Conservation (phyloP, 345 rosid genomes). For the Corchorus olitorius region DNA sequence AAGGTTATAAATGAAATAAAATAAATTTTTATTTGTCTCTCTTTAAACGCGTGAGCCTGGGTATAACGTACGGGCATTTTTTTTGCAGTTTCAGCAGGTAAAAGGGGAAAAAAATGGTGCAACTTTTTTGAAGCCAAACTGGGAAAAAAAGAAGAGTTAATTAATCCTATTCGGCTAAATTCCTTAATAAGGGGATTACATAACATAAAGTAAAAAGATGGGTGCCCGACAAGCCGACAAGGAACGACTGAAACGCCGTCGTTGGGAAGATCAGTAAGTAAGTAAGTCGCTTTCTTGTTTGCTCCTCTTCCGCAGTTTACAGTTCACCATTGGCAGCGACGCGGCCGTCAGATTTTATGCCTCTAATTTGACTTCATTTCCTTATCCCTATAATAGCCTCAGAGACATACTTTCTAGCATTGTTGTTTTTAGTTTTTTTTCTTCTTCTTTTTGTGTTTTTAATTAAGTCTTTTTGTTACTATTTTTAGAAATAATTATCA, state of each 20-base stretch:
- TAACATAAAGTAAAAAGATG: neutral
- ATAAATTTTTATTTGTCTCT: neutral
- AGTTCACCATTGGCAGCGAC: neutral
- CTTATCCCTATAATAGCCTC: too few species aligned
- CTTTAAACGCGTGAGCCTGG: slow-evolving; percentile 10
- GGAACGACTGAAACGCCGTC: slow-evolving; percentile 21
- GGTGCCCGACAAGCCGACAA: slow-evolving; percentile 23
- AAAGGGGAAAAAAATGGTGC: neutral
- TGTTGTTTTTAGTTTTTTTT: neutral
- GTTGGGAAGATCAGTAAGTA: neutral
- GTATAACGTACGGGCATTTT: neutral
- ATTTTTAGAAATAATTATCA: neutral
- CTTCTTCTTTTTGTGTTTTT: neutral
- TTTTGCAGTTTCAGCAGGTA: neutral
- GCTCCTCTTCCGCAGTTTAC: neutral
- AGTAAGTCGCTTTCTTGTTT: neutral
- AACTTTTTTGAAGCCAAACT: neutral
- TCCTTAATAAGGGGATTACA: too few species aligned
- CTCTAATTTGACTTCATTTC: neutral
- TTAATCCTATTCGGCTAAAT: neutral
- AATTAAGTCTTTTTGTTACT: neutral
- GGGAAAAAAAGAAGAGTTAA: neutral
- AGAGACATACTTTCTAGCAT: neutral
- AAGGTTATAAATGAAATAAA: too few species aligned
- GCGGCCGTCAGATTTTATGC: slow-evolving; percentile 13